Percentiles rank a stretch among this genome's conserved stretches.
Conservation (phyloP, 768 basidiomycete genomes). For the Suillus cothurnatus region DNA sequence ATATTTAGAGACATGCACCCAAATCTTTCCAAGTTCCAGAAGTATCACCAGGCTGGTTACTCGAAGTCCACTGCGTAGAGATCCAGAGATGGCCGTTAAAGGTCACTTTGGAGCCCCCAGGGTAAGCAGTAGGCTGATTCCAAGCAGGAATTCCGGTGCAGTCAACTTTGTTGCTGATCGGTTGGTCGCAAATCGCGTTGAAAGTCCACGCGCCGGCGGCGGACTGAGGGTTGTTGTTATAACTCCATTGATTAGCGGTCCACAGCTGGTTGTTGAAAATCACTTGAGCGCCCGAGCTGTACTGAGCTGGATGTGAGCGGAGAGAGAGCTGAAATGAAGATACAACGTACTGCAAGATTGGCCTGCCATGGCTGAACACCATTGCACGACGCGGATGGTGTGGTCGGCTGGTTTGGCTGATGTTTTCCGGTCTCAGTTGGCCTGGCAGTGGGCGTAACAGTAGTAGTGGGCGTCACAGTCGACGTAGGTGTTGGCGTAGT, state of each 20-base stretch:
- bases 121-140: conserved; percentile 20
- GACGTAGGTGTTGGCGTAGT: not conserved
- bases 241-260: conserved; percentile 30
- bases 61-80: conserved; percentile 25
- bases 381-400: not conserved
- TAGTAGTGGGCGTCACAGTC: not conserved
- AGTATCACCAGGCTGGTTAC: conserved; percentile 25
- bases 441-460: not conserved
- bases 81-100: conserved; percentile 22
- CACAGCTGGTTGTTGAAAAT: conserved; percentile 26
- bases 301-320: conserved; percentile 20
- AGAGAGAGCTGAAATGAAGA: fast-evolving
- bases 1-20: conserved; percentile 19
- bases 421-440: not conserved
- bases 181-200: conserved; percentile 18
- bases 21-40: conserved; percentile 29
- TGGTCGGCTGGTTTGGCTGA: not conserved
- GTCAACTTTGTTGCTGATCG: conserved; percentile 24
- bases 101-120: conserved; percentile 18
- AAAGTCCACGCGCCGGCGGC: conserved; percentile 22
- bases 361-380: conserved; percentile 23
- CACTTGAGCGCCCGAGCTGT: conserved; percentile 22
- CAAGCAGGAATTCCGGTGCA: conserved; percentile 25
- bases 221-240: conserved; percentile 18
- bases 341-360: conserved; percentile 20